A percentile compares a stretch with the other conserved stretches of the same genome.
phyloP scores from a whole-genome alignment of 2,329 filamentous ascomycete genomes.

The Trichoderma oligosporum region DNA sequence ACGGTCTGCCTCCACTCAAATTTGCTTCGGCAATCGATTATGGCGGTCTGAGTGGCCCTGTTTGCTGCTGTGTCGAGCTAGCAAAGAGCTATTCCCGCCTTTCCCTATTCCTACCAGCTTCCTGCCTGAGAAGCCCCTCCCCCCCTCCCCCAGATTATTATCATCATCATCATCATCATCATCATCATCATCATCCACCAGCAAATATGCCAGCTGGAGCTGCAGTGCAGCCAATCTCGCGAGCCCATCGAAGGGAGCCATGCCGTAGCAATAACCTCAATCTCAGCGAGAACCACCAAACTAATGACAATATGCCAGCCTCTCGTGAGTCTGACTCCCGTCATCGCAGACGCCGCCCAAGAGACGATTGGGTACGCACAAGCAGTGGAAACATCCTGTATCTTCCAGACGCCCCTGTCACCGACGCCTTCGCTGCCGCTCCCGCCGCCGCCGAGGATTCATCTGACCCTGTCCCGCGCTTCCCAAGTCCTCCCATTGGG shows the following conservation, averaged over 20 bases:
- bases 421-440: conserved; percentile 9
- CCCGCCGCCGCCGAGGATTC: conserved; percentile 6
- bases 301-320: conserved; percentile 18
- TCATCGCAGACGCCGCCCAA: conserved; percentile 16
- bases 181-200: neutral
- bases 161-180: neutral
- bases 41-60: conserved; percentile 17
- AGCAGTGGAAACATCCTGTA: conserved; percentile 31
- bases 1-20: conserved; percentile 1
- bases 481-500: conserved; percentile 39
- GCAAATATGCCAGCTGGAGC: conserved; percentile 19
- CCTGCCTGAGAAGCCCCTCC: neutral
- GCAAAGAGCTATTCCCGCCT: conserved; percentile 5
- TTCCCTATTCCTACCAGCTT: neutral
- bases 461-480: conserved; percentile 19
- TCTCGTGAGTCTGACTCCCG: conserved; percentile 13
- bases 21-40: conserved; percentile 13
- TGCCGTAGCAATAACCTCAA: neutral
- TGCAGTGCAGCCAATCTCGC: conserved; percentile 19
- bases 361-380: conserved; percentile 26
- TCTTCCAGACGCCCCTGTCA: conserved; percentile 23
- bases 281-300: neutral
- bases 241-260: conserved; percentile 11
- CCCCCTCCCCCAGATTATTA: conserved; percentile 12
- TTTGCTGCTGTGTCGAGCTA: conserved; percentile 6